These are phyloP conservation scores for Cordyceps cateniannulata DNA, from an alignment of 2,329 filamentous ascomycete species.

Conservation along the genomic window DNA sequence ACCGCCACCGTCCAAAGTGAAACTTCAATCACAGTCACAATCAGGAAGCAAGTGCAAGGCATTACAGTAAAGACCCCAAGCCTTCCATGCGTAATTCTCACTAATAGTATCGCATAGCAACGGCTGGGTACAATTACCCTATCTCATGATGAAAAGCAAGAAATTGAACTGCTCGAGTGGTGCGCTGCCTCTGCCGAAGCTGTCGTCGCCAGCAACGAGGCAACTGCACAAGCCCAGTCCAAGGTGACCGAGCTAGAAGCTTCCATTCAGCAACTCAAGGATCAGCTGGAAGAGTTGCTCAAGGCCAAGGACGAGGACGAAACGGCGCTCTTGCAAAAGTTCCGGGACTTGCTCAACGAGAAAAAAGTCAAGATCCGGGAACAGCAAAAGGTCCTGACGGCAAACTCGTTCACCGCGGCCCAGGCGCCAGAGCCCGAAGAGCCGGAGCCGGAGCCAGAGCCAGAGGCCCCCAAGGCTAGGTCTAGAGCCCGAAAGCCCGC, in stretches of 20 bases:
- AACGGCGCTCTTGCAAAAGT: constrained; percentile 60
- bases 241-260: constrained; percentile 44
- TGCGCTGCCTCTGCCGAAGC: constrained; percentile 51
- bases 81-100: background rate
- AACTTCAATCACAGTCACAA: constrained; percentile 49
- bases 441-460: constrained; percentile 18
- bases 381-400: constrained; percentile 57
- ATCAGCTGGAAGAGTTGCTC: constrained; percentile 60
- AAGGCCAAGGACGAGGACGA: constrained; percentile 62
- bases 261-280: constrained; percentile 51
- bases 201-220: constrained; percentile 36
- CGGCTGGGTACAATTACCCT: constrained; percentile 60
- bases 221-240: constrained; percentile 35
- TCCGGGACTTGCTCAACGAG: constrained; percentile 64
- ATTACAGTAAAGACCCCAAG: constrained; percentile 50
- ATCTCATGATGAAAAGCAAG: constrained; percentile 46
- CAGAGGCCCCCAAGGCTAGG: constrained; percentile 3
- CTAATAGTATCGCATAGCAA: constrained; percentile 41
- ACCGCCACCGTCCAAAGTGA: constrained; percentile 52
- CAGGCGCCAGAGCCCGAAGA: constrained; percentile 16
- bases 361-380: constrained; percentile 77
- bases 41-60: constrained; percentile 59
- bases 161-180: constrained; percentile 65
- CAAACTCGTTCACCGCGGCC: constrained; percentile 29
- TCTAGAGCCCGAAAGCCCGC: constrained; percentile 20